Evolutionary conservation across 768 basidiomycete species (phyloP), one percentile per base, ranked within the genome.

Genomic region (Mycena amicta): DNA sequence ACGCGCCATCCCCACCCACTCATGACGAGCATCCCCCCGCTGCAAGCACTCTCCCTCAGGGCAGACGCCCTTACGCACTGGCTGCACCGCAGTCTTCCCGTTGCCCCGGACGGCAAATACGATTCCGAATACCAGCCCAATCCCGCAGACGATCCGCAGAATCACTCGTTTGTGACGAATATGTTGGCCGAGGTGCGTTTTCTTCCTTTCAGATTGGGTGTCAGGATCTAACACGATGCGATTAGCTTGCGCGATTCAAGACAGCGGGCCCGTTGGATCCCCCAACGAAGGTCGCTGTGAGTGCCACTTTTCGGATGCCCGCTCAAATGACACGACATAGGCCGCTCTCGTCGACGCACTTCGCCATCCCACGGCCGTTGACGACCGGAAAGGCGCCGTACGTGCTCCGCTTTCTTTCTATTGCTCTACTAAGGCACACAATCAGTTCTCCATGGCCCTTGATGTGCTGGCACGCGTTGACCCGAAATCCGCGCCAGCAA

Each of bases 361-460:
- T 3, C 52, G 60, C 13, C 63, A 76, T 50, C 74, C 75, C 18
- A 66, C 71, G 22, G 74, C 76, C 11, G 66, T 80, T n/a, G 75
- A 82, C 58, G 80, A 82, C 61, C 73, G 80, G 20, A 72, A 75
- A 46, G 68, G 67, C 50, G 70, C 66, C 16, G 73, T 74, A 29
- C 53, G 69, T 56, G 12, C 25, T 11, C 51, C 46, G 23, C 18
- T 53, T 25, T 49, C 31, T 33, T 20, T 13, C 1, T 20, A 26
- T 27, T 51, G 3, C 53, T 28, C 16, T 43, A 50, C n/a, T 31
- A 22, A n/a, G n/a, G n/a, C n/a, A 6, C 26, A 22, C 28, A 26
- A 15, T 53, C 33, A 75, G 74, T 75, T 76, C 50, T 61, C 66
- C 1, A 56, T 55, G 20, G 70, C 66, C 25, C 66, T 76, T 12